Evolutionary conservation across 352 stramenopile species (phyloP).

Genomic region (Aphanomyces euteiches): DNA sequence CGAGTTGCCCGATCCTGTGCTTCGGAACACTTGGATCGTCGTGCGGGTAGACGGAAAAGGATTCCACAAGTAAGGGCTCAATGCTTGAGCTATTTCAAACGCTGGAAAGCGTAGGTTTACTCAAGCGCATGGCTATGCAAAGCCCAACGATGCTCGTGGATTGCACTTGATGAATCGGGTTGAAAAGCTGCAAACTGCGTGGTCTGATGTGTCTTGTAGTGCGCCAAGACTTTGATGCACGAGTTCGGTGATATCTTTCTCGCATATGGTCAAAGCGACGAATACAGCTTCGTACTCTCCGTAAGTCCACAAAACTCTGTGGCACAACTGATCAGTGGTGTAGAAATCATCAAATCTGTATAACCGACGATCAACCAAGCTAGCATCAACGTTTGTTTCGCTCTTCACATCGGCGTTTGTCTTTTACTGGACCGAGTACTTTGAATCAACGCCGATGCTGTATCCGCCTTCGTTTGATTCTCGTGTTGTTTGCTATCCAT

Average conservation of each 20-base stretch:
- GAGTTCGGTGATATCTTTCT: slow-evolving; percentile 39
- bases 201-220: slow-evolving; percentile 20
- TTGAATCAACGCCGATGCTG: slow-evolving; percentile 29
- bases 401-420: slow-evolving; percentile 41
- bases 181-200: background rate
- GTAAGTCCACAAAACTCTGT: background rate
- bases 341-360: slow-evolving; percentile 34
- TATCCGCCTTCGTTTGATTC: slow-evolving; percentile 40
- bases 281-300: slow-evolving; percentile 40
- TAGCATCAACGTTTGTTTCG: slow-evolving; percentile 41
- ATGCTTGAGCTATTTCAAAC: background rate
- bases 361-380: slow-evolving; percentile 37
- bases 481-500: slow-evolving; percentile 40
- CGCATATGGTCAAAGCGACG: slow-evolving; percentile 44
- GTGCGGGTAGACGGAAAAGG: slow-evolving; percentile 39
- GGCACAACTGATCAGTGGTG: background rate
- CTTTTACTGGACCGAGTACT: slow-evolving; percentile 43
- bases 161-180: slow-evolving; percentile 40
- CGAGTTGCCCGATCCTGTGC: slow-evolving; percentile 36
- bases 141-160: slow-evolving; percentile 39
- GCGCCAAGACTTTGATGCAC: slow-evolving; percentile 33
- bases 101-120: slow-evolving; percentile 31
- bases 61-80: slow-evolving; percentile 37
- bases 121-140: slow-evolving; percentile 36
- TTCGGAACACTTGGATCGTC: slow-evolving; percentile 43